These are phyloP conservation scores for Chondrostereum purpureum DNA, from an alignment of 1,284 basidiomycete genomes.

Conservation along the genomic window DNA sequence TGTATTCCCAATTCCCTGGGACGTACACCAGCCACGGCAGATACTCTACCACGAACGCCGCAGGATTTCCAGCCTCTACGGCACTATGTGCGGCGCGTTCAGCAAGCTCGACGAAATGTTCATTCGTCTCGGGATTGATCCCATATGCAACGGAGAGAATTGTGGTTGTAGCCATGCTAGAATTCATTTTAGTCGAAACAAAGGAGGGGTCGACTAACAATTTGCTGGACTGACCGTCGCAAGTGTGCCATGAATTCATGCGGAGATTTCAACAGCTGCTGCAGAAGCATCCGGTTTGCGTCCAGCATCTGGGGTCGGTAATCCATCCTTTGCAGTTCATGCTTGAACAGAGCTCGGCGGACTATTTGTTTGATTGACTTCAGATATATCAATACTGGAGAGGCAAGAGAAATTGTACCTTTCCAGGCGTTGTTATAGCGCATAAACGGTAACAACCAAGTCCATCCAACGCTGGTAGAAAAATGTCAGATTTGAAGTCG, in stretches of 20 bases:
- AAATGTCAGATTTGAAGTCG: background rate
- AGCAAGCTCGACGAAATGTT: slow-evolving; percentile 3
- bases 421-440: slow-evolving; percentile 5
- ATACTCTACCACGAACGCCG: slow-evolving; percentile 9
- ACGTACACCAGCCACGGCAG: background rate
- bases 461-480: slow-evolving; percentile 3
- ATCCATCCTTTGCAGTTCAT: no score
- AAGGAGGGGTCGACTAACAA: no score
- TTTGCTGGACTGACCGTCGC: slow-evolving; percentile 7
- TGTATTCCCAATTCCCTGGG: slow-evolving; percentile 3
- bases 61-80: slow-evolving; percentile 1
- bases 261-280: slow-evolving; percentile 1
- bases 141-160: slow-evolving; percentile 9
- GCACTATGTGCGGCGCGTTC: background rate
- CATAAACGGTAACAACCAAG: slow-evolving; percentile 6
- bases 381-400: background rate
- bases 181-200: background rate
- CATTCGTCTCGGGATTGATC: slow-evolving; percentile 1
- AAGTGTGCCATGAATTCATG: slow-evolving; percentile 3
- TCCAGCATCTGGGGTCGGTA: slow-evolving; percentile 4
- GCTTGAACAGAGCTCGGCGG: background rate
- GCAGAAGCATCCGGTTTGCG: slow-evolving; percentile 1
- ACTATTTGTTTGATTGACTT: background rate
- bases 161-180: slow-evolving; percentile 4
- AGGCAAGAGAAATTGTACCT: slow-evolving; percentile 4